Evolutionary conservation across 306 rosid species (phyloP), one percentile per base, ranked within the genome.

Genomic region (Lathyrus aphaca): DNA sequence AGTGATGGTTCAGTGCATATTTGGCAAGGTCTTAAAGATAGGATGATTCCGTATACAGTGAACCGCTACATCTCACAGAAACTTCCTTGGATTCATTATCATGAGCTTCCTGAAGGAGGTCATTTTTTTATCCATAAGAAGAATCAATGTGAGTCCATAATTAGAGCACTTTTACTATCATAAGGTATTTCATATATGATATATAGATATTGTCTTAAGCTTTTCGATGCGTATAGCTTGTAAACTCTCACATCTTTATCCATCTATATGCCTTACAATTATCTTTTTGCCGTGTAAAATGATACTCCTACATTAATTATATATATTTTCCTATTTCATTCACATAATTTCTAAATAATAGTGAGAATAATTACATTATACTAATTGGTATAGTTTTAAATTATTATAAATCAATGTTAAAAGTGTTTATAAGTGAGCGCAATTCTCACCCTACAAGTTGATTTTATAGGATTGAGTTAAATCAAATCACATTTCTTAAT

Each of bases 61-160:
- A 82, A 82, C 49, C 82, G 90, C 25, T 86, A 82, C 73, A 71
- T 92, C 49, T 74, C 86, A 11, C 55, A 84, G 59, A 84, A 86
- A 69, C 84, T 86, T 32, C 84, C 84, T 0, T 89, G 97, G 97
- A 84, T 92, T 82, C 85, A 3, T n/a, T 89, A 89, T 75, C 97
- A 92, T 1, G 95, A 89, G 77, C 50, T 92, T 80, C 59, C 89
- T 50, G 77, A 78, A 60, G 81, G 12, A 10, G 97, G 97, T 10
- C 97, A 92, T 76, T 14, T 79, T 0, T 61, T 87, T 5, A 1
- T 89, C 43, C 76, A 63, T 10, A 73, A 74, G 16, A 59, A 64
- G 3, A 15, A 40, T 45, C 17, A n/a, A 3, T 89, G 85, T 44
- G 97, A 84, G 37, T 84, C 82, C 67, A 65, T 87, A 12, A 5